A percentile compares a stretch with the other conserved stretches of the same genome.
Conservation (phyloP, 768 basidiomycete genomes). For the Boletus subparvulus region DNA sequence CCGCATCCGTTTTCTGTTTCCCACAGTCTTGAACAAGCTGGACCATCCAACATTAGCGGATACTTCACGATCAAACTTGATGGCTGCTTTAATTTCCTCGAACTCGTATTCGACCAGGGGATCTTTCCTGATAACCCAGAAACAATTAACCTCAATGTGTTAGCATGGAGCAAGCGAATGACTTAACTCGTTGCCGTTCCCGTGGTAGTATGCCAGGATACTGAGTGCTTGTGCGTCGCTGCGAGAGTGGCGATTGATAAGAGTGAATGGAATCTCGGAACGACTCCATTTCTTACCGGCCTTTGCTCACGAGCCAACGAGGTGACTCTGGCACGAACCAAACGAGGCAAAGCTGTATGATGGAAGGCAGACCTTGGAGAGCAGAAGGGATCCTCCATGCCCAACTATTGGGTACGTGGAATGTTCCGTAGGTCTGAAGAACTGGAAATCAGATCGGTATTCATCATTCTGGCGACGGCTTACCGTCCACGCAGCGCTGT, state of each 20-base stretch:
- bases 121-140: not conserved
- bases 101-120: slow-evolving; percentile 52
- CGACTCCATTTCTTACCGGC: slow-evolving; percentile 18
- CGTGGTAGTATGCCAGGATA: slow-evolving; percentile 43
- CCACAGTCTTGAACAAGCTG: slow-evolving; percentile 45
- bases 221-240: slow-evolving; percentile 35
- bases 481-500: slow-evolving; percentile 64
- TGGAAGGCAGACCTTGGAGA: slow-evolving; percentile 9
- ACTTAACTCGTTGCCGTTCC: slow-evolving; percentile 36
- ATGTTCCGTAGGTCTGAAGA: slow-evolving; percentile 19
- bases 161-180: not conserved
- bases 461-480: not conserved
- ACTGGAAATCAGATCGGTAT: not conserved
- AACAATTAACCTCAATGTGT: not conserved
- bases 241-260: not conserved
- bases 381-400: slow-evolving; percentile 21
- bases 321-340: slow-evolving; percentile 39
- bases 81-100: slow-evolving; percentile 61
- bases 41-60: slow-evolving; percentile 45
- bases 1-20: slow-evolving; percentile 48
- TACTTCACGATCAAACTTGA: slow-evolving; percentile 43
- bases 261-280: not conserved
- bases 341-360: slow-evolving; percentile 13
- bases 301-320: slow-evolving; percentile 39
- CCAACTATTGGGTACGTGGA: slow-evolving; percentile 11